Conservation (phyloP, 116 monocot genomes). For the Iris pallida region DNA sequence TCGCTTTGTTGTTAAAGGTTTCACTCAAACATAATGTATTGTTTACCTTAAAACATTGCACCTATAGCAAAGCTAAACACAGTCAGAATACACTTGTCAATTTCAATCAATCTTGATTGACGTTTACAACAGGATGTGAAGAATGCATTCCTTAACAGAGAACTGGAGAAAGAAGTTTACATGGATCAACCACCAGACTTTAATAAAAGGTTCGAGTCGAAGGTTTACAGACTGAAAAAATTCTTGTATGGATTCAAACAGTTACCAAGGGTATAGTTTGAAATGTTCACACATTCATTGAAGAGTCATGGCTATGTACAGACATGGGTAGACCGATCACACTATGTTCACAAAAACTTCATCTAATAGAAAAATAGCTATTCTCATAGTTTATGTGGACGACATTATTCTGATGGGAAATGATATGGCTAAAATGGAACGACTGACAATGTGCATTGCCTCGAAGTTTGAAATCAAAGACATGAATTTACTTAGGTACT, state of each 20-base stretch:
- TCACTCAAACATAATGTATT: not conserved
- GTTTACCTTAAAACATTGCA: not conserved
- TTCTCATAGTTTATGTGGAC: constrained; percentile 2
- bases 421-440: not conserved
- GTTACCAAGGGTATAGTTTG: not conserved
- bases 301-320: not conserved
- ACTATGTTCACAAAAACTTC: constrained; percentile 2
- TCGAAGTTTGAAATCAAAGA: not conserved
- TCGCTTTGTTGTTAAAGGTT: not conserved
- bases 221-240: constrained; percentile 1
- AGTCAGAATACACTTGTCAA: not conserved
- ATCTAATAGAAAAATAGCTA: not conserved
- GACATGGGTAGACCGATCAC: not conserved
- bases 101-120: not conserved
- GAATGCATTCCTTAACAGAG: not conserved
- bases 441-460: not conserved
- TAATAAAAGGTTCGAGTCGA: constrained; percentile 1
- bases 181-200: not conserved
- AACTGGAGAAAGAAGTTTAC: not conserved
- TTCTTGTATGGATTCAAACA: not conserved
- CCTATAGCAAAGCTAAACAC: not conserved
- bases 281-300: not conserved
- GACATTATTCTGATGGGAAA: not conserved
- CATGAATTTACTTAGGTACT: not conserved
- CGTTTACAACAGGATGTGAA: not conserved